Base-by-base conservation (phyloP, 2,329 filamentous ascomycete genomes). In the Metarhizium sp. region DNA sequence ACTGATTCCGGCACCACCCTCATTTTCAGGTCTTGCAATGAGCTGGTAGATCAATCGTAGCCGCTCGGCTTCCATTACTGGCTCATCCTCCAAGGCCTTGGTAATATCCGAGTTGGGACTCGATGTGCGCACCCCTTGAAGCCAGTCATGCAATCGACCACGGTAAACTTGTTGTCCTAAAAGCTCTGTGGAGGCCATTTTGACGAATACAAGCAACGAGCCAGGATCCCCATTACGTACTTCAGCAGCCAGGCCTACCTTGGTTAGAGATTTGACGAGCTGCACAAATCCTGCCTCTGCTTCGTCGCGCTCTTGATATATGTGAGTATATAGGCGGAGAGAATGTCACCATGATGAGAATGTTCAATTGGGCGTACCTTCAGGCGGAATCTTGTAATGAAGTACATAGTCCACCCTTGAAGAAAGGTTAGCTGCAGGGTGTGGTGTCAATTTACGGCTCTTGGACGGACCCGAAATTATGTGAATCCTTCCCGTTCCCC, bases 101-200 rank as follows among this genome's bases (percentile, higher is more conserved):
- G 80, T 74, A 18, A 90, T 82, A 61, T 95, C 85, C 65, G 84
- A 86, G 55, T 84, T 80, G 0, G 92, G 92, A 40, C 90, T 85
- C 20, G 83, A 81, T 51, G 88, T 80, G 59, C 90, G 86, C 54
- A 96, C 87, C 53, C 92, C 91, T 67, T 94, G 87, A 38, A 97
- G 82, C 90, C 92, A 99, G 72, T 97, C 94, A 67, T 91, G 88
- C 18, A 96, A 85, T 60, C 94, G 84, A 55, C 88, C 89, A 60
- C 90, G 84, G 71, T 96, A 95, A 51, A 96, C 81, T 64, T 95
- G 89, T 60, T 85, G 84, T 57, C 81, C 82, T 57, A 99, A 78
- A 60, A 91, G 82, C 62, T 84, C 78, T 59, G 87, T 79, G 25
- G 90, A 91, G 40, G 87, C 85, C 46, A 95, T 82, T 66, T 86